A percentile compares a stretch with the other conserved stretches of the same genome.
Evolutionary conservation across 2,329 filamentous ascomycete species (phyloP).

Genomic region (Trichophyton rubrum): DNA sequence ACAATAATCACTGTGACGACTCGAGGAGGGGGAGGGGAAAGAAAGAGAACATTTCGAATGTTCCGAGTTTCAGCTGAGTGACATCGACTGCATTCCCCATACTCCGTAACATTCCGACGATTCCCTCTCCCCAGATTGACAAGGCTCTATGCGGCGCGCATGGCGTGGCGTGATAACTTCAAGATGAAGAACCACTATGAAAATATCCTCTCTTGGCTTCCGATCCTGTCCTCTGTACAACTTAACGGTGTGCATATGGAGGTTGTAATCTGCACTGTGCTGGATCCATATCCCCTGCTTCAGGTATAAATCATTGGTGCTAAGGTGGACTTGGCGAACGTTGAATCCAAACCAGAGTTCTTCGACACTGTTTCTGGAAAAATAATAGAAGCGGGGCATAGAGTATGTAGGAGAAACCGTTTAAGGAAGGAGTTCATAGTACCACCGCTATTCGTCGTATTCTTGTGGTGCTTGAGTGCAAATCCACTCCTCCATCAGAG

Average conservation of each 20-base stretch:
- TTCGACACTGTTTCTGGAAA: neutral
- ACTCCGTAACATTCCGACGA: too few relatives aligned
- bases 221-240: neutral
- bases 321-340: neutral
- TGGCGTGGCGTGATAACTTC: neutral
- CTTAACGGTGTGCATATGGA: neutral
- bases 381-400: neutral
- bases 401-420: neutral
- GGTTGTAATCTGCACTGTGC: neutral
- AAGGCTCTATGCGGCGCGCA: neutral
- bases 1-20: neutral
- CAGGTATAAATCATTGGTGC: neutral
- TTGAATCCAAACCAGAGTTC: neutral
- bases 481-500: slow-evolving; percentile 76
- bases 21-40: too few relatives aligned
- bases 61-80: neutral
- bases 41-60: neutral
- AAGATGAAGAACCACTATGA: too few relatives aligned
- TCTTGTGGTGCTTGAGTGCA: slow-evolving; percentile 52
- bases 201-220: neutral
- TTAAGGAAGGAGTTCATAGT: neutral
- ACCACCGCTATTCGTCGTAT: slow-evolving; percentile 20
- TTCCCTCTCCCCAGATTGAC: too few relatives aligned
- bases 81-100: neutral
- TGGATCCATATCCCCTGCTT: neutral